Evolutionary conservation across 495 filamentous ascomycete genomes (phyloP).

Genomic region (Xylaria grammica): DNA sequence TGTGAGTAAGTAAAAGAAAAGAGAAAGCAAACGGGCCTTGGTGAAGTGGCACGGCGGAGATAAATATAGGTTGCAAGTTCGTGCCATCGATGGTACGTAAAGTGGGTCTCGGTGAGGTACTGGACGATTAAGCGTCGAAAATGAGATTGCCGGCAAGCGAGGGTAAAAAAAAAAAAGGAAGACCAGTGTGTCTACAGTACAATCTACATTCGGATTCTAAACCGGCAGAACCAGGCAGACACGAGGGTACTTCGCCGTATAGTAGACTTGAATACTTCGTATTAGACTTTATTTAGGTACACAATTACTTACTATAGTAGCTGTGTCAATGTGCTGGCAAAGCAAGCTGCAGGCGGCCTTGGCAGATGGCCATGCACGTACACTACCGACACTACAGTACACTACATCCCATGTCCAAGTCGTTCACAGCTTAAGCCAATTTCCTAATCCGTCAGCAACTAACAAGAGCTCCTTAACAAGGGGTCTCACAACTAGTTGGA

Average conservation of each 20-base stretch:
- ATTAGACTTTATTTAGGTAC: conserved; percentile 2
- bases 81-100: conserved; percentile 7
- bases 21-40: background rate
- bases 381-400: background rate
- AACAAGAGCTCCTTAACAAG: conserved; percentile 8
- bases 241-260: conserved; percentile 15
- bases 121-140: conserved; percentile 18
- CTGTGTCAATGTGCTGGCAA: conserved; percentile 21
- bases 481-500: conserved; percentile 13
- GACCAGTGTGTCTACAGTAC: conserved; percentile 23
- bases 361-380: conserved; percentile 24
- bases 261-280: conserved; percentile 6
- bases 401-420: conserved; percentile 14
- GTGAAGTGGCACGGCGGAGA: background rate
- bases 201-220: conserved; percentile 4
- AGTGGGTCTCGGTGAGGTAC: conserved; percentile 24
- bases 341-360: conserved; percentile 26
- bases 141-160: conserved; percentile 15
- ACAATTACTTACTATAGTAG: too few species aligned
- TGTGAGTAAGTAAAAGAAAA: background rate
- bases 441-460: conserved; percentile 22
- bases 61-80: conserved; percentile 10
- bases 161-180: too few species aligned
- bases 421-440: conserved; percentile 17
- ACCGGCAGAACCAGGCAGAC: conserved; percentile 5